Conservation (phyloP, 108 stramenopile genomes). For the Stephanodiscus minutulus region DNA sequence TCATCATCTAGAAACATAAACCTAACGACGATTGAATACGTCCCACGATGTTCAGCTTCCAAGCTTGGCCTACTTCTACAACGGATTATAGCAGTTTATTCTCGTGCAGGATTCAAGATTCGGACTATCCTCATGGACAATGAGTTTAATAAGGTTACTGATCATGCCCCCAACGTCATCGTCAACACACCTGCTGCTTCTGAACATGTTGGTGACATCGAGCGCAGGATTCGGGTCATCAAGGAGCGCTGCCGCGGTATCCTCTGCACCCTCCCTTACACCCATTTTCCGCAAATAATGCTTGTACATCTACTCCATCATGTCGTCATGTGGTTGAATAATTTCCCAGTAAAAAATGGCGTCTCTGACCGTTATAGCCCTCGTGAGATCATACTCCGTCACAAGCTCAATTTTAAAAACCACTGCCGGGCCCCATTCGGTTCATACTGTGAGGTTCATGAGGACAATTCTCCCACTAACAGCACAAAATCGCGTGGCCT, state of each 20-base stretch:
- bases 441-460: too few relatives aligned
- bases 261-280: constrained; percentile 38
- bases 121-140: background rate
- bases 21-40: background rate
- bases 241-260: constrained; percentile 39
- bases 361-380: constrained; percentile 27
- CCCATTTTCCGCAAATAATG: constrained; percentile 26
- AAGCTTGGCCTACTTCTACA: background rate
- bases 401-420: background rate
- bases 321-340: constrained; percentile 32
- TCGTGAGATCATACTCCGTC: constrained; percentile 6
- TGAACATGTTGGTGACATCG: constrained; percentile 53
- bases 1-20: background rate
- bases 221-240: constrained; percentile 39
- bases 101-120: background rate
- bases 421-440: background rate
- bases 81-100: background rate
- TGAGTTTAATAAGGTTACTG: constrained; percentile 22
- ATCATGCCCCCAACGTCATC: background rate
- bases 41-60: background rate
- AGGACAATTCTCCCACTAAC: too few relatives aligned
- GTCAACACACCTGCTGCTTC: constrained; percentile 8
- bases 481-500: too few relatives aligned
- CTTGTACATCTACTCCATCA: constrained; percentile 12
- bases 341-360: constrained; percentile 13